A percentile compares a stretch with the other conserved stretches of the same genome.
These are phyloP conservation scores for Nematocida sp. DNA, from an alignment of 371 early-diverging fungal species.

Conservation along the genomic window DNA sequence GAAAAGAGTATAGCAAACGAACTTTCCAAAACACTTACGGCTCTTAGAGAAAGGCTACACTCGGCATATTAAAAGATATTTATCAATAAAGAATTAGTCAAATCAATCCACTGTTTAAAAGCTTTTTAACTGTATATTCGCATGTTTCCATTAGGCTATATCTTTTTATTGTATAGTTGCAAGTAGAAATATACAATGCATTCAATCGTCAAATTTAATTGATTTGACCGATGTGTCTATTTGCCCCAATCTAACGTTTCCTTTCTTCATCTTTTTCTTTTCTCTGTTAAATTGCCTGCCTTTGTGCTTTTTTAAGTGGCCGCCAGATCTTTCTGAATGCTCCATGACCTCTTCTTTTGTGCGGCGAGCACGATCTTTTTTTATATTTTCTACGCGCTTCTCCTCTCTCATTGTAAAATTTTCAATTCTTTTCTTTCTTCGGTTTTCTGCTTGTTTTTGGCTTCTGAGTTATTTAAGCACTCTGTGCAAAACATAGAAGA, in stretches of 20 bases:
- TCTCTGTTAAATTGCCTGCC: slow-evolving; percentile 50
- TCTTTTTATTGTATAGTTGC: too few species aligned
- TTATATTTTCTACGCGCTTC: not conserved
- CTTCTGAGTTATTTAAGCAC: not conserved
- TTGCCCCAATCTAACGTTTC: slow-evolving; percentile 16
- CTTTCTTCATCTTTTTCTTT: slow-evolving; percentile 52
- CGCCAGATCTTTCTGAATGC: slow-evolving; percentile 44
- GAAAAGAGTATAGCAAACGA: not conserved
- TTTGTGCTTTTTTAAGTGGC: slow-evolving; percentile 50
- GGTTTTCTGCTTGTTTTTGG: not conserved
- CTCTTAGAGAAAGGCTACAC: too few species aligned
- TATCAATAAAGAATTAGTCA: too few species aligned
- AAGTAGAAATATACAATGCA: too few species aligned
- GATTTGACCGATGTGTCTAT: slow-evolving; percentile 51
- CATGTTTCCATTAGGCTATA: too few species aligned
- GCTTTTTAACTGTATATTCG: too few species aligned
- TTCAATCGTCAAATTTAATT: slow-evolving; percentile 49
- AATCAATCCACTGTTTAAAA: too few species aligned
- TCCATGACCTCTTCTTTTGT: slow-evolving; percentile 7
- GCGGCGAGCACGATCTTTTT: slow-evolving; percentile 22
- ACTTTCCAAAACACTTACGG: slow-evolving; percentile 16
- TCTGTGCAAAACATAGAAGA: not conserved
- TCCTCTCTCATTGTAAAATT: not conserved
- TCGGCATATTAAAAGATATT: too few species aligned
- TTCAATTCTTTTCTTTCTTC: not conserved